phyloP scores from a whole-genome alignment of 768 basidiomycete genomes.

The Solioccasus polychromus region DNA sequence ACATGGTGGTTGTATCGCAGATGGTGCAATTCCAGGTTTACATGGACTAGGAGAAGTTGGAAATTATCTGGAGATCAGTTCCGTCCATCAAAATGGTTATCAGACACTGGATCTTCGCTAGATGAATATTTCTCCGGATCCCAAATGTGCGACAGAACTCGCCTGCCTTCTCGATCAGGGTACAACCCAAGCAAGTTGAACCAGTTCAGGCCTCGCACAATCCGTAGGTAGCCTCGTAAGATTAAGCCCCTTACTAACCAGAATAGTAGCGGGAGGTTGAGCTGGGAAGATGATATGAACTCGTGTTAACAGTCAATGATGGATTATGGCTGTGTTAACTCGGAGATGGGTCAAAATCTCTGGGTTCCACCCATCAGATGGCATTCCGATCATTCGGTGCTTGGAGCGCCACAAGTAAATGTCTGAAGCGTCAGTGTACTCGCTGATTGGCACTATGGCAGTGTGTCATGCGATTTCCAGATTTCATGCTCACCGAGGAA shows the following conservation, averaged over 20 bases:
- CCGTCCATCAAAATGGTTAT: background rate
- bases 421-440: background rate
- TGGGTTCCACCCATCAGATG: constrained; percentile 18
- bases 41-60: constrained; percentile 2
- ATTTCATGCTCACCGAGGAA: constrained; percentile 11
- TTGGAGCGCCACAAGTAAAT: constrained; percentile 16
- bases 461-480: constrained; percentile 8
- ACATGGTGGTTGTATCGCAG: constrained; percentile 11
- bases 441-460: background rate
- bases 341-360: constrained; percentile 17
- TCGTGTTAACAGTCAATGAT: constrained; percentile 15
- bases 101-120: background rate
- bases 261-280: constrained; percentile 16
- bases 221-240: constrained; percentile 2
- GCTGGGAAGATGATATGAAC: constrained; percentile 14
- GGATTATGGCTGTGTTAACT: constrained; percentile 25
- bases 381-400: constrained; percentile 18
- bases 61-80: constrained; percentile 1
- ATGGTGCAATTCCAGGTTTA: constrained; percentile 8
- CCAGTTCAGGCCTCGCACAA: constrained; percentile 7
- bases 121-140: constrained; percentile 6
- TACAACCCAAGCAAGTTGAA: constrained; percentile 9
- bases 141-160: constrained; percentile 5
- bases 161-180: constrained; percentile 9
- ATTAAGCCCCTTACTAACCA: background rate